Evolutionary conservation across 2,329 filamentous ascomycete species (phyloP).

Genomic region (Sporothrix variecibatus): DNA sequence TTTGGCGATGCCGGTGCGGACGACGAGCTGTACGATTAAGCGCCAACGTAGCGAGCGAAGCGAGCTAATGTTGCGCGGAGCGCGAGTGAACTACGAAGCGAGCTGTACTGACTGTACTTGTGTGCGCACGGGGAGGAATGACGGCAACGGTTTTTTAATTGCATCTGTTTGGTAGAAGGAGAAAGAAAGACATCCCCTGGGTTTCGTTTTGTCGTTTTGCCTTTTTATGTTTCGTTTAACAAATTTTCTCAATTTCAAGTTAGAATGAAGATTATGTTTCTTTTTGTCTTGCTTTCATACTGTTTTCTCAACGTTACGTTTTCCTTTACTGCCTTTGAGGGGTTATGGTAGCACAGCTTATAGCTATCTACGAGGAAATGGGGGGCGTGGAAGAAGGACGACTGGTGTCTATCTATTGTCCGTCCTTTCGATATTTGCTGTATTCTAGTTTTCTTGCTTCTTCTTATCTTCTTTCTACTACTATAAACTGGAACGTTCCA

Average conservation of each 20-base stretch:
- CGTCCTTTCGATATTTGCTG: not conserved
- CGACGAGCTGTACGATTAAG: conserved; percentile 93
- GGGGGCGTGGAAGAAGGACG: not conserved
- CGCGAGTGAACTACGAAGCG: conserved; percentile 43
- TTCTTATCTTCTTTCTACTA: not conserved
- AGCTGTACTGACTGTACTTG: too few species aligned
- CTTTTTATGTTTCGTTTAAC: not conserved
- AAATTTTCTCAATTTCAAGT: not conserved
- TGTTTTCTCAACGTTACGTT: not conserved
- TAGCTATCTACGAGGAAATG: not conserved
- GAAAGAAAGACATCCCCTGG: not conserved
- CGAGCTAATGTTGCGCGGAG: conserved; percentile 35
- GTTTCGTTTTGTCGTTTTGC: not conserved
- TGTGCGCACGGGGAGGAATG: not conserved
- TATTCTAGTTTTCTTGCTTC: not conserved
- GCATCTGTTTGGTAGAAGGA: conserved; percentile 11
- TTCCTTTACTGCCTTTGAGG: not conserved
- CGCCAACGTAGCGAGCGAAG: not conserved
- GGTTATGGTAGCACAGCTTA: not conserved
- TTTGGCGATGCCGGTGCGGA: conserved; percentile 90
- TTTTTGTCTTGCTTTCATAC: not conserved
- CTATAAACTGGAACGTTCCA: not conserved
- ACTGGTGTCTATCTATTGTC: not conserved
- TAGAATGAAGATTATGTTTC: conserved; percentile 8
- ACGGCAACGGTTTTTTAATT: not conserved